Evolutionary conservation across 139 green algal genomes (phyloP), one percentile per base, ranked within the genome.

Genomic region (Haematococcus lacustris): DNA sequence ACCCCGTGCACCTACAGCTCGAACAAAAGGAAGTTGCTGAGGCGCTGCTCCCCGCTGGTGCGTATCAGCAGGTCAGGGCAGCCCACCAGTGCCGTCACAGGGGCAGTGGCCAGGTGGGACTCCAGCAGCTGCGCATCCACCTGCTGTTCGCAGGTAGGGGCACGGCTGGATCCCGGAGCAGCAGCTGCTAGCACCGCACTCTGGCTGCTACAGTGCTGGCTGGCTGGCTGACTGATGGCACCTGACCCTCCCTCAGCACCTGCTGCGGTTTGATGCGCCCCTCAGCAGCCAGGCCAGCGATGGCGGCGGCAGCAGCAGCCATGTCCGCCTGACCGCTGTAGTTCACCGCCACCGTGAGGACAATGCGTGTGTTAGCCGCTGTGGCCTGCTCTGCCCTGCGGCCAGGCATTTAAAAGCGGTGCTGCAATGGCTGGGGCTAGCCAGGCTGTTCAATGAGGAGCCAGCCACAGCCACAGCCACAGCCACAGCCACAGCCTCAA

Each of bases 11-110:
- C 30, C 3, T 51, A 7, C 6, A 94, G 78, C 86, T 96, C 87
- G 71, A 77, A 96, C 59, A 96, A 78, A 70, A 96, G 69, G 79
- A 96, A 96, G 77, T 96, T 94, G 73, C 77, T 89, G 3, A 96
- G 67, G 28, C 91, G 76, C 73, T 88, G 78, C 81, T 96, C 87
- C 0, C 91, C 91, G 53, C 83, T 90, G 1, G 91, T 95, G 38
- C 91, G 71, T 25, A 96, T 91, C 2, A 94, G 63, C 9, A 96
- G 66, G 76, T 96, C 91, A 1, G 87, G 88, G 2, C 70, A 69
- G 0, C 87, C 80, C 0, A 75, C 78, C 37, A 51, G 39, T 37
- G 51, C 17, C 25, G 69, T 38, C 0, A 75, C 67, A 1, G 39
- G 30, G 4, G 69, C 67, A 5, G 77, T 80, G 1, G 66, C 62